Conservation (phyloP, 345 rosid species). For the Eucalyptus pumila region DNA sequence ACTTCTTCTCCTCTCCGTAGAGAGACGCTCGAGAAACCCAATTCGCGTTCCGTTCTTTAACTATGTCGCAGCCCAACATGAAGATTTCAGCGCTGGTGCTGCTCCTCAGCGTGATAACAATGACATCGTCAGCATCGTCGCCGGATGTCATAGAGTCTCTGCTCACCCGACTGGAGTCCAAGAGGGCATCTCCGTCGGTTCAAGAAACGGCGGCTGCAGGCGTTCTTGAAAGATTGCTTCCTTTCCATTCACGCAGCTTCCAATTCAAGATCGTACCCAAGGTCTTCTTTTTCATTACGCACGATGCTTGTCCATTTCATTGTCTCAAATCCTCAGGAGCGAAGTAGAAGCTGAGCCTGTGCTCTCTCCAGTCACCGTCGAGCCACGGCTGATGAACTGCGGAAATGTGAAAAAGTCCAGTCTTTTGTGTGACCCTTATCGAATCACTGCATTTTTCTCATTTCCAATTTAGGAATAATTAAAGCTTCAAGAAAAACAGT, state of each 20-base stretch:
- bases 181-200: conserved; percentile 28
- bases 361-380: neutral
- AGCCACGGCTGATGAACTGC: neutral
- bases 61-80: neutral
- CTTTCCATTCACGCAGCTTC: conserved; percentile 49
- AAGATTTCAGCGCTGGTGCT: neutral
- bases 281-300: conserved; percentile 11
- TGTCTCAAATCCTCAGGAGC: neutral
- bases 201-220: conserved; percentile 73
- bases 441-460: neutral
- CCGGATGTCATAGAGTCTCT: conserved; percentile 20
- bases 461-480: neutral
- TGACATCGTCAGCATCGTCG: conserved; percentile 1
- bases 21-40: neutral
- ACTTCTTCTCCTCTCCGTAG: neutral
- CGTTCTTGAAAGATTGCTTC: conserved; percentile 62
- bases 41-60: neutral
- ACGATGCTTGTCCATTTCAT: neutral
- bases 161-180: conserved; percentile 52
- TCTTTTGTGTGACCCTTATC: neutral
- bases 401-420: neutral
- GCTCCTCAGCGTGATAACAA: neutral
- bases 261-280: conserved; percentile 57
- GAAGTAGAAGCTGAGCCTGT: neutral
- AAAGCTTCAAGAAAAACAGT: neutral